Percentiles rank a stretch among this genome's conserved stretches.
Evolutionary conservation across 1,284 basidiomycete species (phyloP).

Genomic region (Ceratobasidium sp.): DNA sequence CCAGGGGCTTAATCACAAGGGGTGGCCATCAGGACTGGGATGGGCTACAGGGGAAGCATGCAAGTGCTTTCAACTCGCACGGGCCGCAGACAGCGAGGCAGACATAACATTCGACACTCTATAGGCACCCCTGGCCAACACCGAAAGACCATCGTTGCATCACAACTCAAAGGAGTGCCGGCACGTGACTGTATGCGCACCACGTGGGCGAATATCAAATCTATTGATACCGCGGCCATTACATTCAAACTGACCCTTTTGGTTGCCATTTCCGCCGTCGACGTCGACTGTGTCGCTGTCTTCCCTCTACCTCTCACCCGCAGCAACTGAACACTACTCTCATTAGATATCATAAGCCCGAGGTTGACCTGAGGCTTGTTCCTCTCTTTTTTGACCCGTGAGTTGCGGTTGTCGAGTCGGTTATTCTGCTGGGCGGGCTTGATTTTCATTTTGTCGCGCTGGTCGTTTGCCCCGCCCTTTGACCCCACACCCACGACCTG

Average conservation of each 20-base stretch:
- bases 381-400: slow-evolving; percentile 41
- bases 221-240: slow-evolving; percentile 20
- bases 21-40: too few species aligned
- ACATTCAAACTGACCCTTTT: slow-evolving; percentile 2
- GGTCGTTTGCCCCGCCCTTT: slow-evolving; percentile 18
- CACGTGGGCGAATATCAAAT: slow-evolving; percentile 33
- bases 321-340: slow-evolving; percentile 14
- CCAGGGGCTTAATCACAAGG: too few species aligned
- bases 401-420: slow-evolving; percentile 20
- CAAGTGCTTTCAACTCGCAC: too few species aligned
- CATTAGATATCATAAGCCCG: slow-evolving; percentile 43
- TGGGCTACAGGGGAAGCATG: too few species aligned
- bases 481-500: not conserved
- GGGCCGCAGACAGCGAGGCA: too few species aligned
- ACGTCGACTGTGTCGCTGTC: slow-evolving; percentile 46
- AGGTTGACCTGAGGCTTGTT: slow-evolving; percentile 45
- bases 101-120: too few species aligned
- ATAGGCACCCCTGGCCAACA: too few species aligned
- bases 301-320: slow-evolving; percentile 1
- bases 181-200: slow-evolving; percentile 37
- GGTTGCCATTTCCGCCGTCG: slow-evolving; percentile 31
- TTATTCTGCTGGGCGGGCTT: not conserved
- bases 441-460: slow-evolving; percentile 40
- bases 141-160: not conserved
- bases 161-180: not conserved